phyloP scores from a whole-genome alignment of 1,284 basidiomycete species.

The Cutaneotrichosporon cutaneum region DNA sequence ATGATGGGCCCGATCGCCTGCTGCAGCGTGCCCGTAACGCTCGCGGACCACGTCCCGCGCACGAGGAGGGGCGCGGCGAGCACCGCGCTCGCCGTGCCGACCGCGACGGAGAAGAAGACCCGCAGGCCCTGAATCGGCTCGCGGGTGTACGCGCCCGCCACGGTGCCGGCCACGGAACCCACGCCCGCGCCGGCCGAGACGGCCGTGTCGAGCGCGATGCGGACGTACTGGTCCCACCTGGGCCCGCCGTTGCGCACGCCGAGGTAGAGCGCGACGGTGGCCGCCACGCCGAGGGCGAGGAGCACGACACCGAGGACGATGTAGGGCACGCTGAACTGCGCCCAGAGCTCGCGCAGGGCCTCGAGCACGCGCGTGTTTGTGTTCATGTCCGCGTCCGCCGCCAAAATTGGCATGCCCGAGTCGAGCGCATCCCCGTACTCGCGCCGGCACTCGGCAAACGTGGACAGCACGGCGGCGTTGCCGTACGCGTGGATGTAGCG shows the following conservation, averaged over 20 bases:
- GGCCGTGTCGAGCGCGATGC: constrained; percentile 44
- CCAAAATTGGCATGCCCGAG: constrained; percentile 18
- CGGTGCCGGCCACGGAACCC: constrained; percentile 37
- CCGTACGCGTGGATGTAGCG: constrained; percentile 74
- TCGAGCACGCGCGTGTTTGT: constrained; percentile 68
- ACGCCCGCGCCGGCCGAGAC: constrained; percentile 25
- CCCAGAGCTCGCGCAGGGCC: constrained; percentile 84
- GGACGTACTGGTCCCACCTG: constrained; percentile 47
- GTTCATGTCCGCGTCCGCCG: constrained; percentile 31
- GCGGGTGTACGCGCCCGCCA: constrained; percentile 38
- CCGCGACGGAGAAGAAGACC: constrained; percentile 29
- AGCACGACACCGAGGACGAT: constrained; percentile 65
- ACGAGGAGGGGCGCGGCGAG: constrained; percentile 33
- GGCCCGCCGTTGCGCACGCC: constrained; percentile 45
- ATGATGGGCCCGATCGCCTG: constrained; percentile 55
- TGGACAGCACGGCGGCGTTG: constrained; percentile 67
- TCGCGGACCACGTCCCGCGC: constrained; percentile 12
- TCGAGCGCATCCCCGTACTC: constrained; percentile 3
- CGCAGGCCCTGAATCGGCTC: constrained; percentile 58
- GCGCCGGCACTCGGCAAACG: constrained; percentile 2
- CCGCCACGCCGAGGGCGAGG: constrained; percentile 49
- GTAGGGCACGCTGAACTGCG: constrained; percentile 78
- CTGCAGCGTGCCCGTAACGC: constrained; percentile 29
- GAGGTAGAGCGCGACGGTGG: constrained; percentile 48
- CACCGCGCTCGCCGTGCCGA: constrained; percentile 40